Conservation (phyloP, 1,284 basidiomycete species). For the Rugosomyces carneus region DNA sequence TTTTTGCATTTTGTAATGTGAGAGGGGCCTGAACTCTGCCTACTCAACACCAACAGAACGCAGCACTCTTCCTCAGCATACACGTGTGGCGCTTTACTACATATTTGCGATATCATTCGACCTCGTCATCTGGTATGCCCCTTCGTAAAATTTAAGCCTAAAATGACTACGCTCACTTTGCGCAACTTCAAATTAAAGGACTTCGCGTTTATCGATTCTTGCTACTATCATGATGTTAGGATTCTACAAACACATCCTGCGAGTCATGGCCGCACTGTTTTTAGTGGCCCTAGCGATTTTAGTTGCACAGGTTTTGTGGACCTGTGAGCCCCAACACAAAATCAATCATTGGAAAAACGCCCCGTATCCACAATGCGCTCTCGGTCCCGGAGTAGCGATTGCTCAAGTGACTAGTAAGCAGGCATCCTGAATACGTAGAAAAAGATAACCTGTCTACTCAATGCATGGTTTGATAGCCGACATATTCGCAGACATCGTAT, state of each 20-base stretch:
- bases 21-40: background rate
- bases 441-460: background rate
- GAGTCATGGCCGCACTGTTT: background rate
- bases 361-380: constrained; percentile 5
- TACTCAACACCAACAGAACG: background rate
- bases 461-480: constrained; percentile 2
- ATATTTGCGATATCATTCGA: constrained; percentile 5
- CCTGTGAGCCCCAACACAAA: constrained; percentile 6
- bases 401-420: constrained; percentile 4
- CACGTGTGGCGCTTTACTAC: constrained; percentile 7
- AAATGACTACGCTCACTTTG: too few relatives aligned
- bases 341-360: constrained; percentile 8
- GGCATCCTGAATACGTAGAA: background rate
- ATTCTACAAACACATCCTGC: constrained; percentile 1
- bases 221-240: constrained; percentile 7
- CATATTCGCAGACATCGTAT: constrained; percentile 7
- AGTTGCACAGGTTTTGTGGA: constrained; percentile 8
- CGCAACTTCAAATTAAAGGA: constrained; percentile 1
- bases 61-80: constrained; percentile 5
- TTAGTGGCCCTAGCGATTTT: background rate
- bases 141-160: background rate
- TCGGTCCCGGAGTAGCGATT: constrained; percentile 4
- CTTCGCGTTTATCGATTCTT: constrained; percentile 7
- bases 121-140: constrained; percentile 4
- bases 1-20: background rate